These are phyloP conservation scores for Inga oerstediana DNA, from an alignment of 306 rosid genomes.

Conservation along the genomic window DNA sequence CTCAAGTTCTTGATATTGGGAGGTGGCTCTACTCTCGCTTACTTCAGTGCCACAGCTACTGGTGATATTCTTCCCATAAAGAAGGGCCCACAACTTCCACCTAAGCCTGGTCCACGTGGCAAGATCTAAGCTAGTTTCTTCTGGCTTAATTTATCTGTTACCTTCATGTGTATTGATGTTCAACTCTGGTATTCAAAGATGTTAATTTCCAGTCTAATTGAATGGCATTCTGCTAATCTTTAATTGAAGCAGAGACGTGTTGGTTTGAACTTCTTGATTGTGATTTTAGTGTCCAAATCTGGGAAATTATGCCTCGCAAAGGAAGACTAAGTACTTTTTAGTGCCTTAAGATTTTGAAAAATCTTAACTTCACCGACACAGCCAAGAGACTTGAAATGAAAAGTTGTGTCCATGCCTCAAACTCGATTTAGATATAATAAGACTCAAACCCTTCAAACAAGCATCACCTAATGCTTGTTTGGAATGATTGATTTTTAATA, in stretches of 20 bases:
- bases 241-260: constrained; percentile 8
- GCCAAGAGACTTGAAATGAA: not conserved
- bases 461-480: not conserved
- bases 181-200: constrained; percentile 40
- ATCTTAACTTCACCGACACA: not conserved
- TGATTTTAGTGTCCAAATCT: not conserved
- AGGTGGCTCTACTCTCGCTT: constrained; percentile 88
- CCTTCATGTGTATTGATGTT: constrained; percentile 57
- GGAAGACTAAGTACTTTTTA: not conserved
- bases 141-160: constrained; percentile 23
- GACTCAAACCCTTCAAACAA: not conserved
- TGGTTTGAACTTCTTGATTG: constrained; percentile 20
- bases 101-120: constrained; percentile 91
- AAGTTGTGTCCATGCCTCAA: not conserved
- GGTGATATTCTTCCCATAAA: constrained; percentile 86
- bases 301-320: not conserved
- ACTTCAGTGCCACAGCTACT: constrained; percentile 78
- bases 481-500: too few relatives aligned
- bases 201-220: constrained; percentile 42
- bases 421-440: not conserved
- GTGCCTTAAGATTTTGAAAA: not conserved
- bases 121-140: constrained; percentile 60
- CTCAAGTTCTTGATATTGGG: constrained; percentile 94
- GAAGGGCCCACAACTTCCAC: constrained; percentile 99
- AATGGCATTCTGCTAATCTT: constrained; percentile 31